These are phyloP conservation scores for Peronospora farinosa DNA, from an alignment of 352 stramenopile genomes.

Conservation along the genomic window DNA sequence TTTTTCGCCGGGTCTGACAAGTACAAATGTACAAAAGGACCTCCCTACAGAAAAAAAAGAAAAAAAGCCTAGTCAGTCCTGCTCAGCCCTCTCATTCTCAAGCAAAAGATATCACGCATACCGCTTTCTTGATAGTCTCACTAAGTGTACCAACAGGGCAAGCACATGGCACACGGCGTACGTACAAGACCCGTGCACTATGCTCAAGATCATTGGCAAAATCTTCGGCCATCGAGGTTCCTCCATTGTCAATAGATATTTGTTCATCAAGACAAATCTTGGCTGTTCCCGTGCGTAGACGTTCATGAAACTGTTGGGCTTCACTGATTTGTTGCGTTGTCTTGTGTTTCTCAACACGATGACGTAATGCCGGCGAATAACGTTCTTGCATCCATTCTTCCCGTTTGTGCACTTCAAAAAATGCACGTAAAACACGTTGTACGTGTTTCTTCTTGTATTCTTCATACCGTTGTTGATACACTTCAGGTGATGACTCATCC, in stretches of 20 bases:
- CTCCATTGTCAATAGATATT: slow-evolving; percentile 15
- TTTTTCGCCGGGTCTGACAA: slow-evolving; percentile 83
- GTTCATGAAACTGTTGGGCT: slow-evolving; percentile 69
- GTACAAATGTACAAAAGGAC: slow-evolving; percentile 68
- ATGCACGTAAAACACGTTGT: slow-evolving; percentile 68
- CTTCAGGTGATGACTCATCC: slow-evolving; percentile 71
- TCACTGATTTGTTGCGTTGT: slow-evolving; percentile 59
- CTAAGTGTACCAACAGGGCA: slow-evolving; percentile 63
- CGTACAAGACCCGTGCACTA: slow-evolving; percentile 68
- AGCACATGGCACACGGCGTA: slow-evolving; percentile 73
- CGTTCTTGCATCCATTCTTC: slow-evolving; percentile 85
- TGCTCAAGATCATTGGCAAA: slow-evolving; percentile 78
- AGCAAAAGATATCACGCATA: slow-evolving; percentile 21
- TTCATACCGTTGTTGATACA: slow-evolving; percentile 82
- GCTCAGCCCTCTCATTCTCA: neutral
- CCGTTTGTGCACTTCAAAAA: slow-evolving; percentile 80
- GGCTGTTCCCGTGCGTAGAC: slow-evolving; percentile 40
- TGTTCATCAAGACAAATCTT: slow-evolving; percentile 67
- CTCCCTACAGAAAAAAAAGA: slow-evolving; percentile 35
- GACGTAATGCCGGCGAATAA: slow-evolving; percentile 71
- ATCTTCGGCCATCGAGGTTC: slow-evolving; percentile 32
- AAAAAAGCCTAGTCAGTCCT: slow-evolving; percentile 1
- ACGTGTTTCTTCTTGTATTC: slow-evolving; percentile 87
- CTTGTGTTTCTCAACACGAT: slow-evolving; percentile 61
- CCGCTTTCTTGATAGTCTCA: slow-evolving; percentile 78